phyloP scores from a whole-genome alignment of 768 basidiomycete species.

The Russula virescens region DNA sequence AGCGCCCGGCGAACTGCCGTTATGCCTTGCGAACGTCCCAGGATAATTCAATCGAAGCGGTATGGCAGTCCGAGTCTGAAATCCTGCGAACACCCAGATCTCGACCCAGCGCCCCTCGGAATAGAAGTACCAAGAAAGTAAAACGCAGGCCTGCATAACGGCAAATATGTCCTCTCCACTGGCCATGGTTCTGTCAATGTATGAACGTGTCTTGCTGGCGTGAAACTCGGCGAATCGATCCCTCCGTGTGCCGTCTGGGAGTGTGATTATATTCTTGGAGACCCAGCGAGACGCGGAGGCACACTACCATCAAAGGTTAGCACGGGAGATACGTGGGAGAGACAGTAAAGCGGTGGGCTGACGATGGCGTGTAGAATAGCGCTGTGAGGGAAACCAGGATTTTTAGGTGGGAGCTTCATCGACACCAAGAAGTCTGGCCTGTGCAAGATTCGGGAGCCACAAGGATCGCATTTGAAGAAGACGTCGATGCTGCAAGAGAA shows the following conservation, averaged over 20 bases:
- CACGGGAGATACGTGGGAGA: background rate
- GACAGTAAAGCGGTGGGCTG: conserved; percentile 26
- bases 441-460: conserved; percentile 79
- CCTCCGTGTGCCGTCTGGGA: conserved; percentile 71
- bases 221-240: conserved; percentile 86
- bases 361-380: conserved; percentile 90
- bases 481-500: conserved; percentile 58
- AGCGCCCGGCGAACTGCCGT: conserved; percentile 62
- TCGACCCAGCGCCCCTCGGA: conserved; percentile 88
- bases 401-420: conserved; percentile 72
- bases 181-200: conserved; percentile 88
- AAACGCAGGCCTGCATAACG: conserved; percentile 80
- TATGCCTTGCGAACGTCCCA: conserved; percentile 70
- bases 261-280: conserved; percentile 56
- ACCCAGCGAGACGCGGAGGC: conserved; percentile 82
- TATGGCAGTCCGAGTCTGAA: conserved; percentile 75
- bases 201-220: conserved; percentile 78
- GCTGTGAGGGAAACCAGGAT: conserved; percentile 82
- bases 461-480: conserved; percentile 87
- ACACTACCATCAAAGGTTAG: conserved; percentile 44
- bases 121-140: conserved; percentile 89
- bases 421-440: conserved; percentile 73
- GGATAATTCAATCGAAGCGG: conserved; percentile 82
- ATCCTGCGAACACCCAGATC: conserved; percentile 86
- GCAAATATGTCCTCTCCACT: conserved; percentile 82